Conservation (phyloP, 2,329 filamentous ascomycete genomes). For the Paradendryphiella salina region DNA sequence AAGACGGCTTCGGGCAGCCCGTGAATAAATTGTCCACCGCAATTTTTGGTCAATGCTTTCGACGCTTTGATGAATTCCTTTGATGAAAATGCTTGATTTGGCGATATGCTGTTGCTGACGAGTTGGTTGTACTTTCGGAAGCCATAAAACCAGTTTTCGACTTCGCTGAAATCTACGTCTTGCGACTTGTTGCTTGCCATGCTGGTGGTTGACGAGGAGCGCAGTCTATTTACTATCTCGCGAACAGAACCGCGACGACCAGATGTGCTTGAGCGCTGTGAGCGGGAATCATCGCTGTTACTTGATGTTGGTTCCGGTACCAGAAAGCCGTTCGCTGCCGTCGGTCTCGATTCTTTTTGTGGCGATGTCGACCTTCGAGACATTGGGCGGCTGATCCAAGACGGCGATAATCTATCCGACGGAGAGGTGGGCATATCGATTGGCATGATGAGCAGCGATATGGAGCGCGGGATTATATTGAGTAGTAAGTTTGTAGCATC, state of each 20-base stretch:
- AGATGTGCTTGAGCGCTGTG: constrained; percentile 27
- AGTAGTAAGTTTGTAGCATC: background rate
- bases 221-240: constrained; percentile 31
- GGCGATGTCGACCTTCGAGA: constrained; percentile 6
- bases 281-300: constrained; percentile 35
- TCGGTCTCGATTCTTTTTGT: constrained; percentile 21
- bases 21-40: constrained; percentile 36
- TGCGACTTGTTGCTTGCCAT: constrained; percentile 20
- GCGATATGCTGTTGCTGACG: constrained; percentile 27
- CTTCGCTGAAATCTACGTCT: constrained; percentile 31
- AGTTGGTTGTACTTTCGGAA: constrained; percentile 41
- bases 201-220: constrained; percentile 35
- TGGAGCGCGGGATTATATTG: constrained; percentile 11
- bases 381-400: constrained; percentile 28
- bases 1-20: constrained; percentile 40
- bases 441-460: constrained; percentile 37
- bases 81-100: constrained; percentile 14
- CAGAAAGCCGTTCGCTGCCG: constrained; percentile 19
- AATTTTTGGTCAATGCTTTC: constrained; percentile 34
- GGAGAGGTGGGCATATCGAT: constrained; percentile 22
- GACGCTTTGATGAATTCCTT: constrained; percentile 29
- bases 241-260: constrained; percentile 27
- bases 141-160: constrained; percentile 37
- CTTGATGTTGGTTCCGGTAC: constrained; percentile 24
- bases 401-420: constrained; percentile 29